Conservation (phyloP, 768 basidiomycete genomes). For the Calocybe cyanea region DNA sequence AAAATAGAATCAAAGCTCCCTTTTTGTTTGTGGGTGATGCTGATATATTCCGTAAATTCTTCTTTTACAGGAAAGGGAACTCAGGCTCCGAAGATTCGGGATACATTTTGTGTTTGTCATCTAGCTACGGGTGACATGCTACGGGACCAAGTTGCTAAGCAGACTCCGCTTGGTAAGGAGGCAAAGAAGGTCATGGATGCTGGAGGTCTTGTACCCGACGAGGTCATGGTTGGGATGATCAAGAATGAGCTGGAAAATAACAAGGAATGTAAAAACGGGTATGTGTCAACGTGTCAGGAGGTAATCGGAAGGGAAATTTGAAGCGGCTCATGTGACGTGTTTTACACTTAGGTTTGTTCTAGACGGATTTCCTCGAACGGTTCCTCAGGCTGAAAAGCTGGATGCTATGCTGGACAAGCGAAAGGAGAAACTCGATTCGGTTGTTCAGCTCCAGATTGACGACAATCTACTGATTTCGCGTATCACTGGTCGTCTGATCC, state of each 20-base stretch:
- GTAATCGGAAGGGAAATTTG: neutral
- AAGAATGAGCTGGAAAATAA: constrained; percentile 93
- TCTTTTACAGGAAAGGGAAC: constrained; percentile 92
- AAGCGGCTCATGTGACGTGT: constrained; percentile 12
- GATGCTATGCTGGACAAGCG: constrained; percentile 82
- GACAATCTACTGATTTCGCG: constrained; percentile 96
- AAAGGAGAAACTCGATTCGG: constrained; percentile 89
- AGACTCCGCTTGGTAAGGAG: constrained; percentile 83
- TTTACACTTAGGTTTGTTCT: constrained; percentile 86
- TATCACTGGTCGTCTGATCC: constrained; percentile 94
- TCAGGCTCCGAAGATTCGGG: constrained; percentile 90
- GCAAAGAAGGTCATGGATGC: constrained; percentile 99
- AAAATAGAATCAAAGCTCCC: constrained; percentile 22
- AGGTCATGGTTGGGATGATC: constrained; percentile 98
- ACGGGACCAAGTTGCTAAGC: constrained; percentile 83
- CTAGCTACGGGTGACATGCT: constrained; percentile 99
- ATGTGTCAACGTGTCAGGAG: constrained; percentile 29
- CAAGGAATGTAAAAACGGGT: constrained; percentile 93
- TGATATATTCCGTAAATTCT: no score
- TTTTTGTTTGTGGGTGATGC: neutral
- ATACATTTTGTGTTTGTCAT: constrained; percentile 95
- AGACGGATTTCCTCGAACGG: constrained; percentile 98
- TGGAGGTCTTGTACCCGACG: constrained; percentile 92
- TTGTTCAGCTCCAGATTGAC: constrained; percentile 87
- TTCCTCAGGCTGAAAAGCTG: constrained; percentile 94